phyloP scores from a whole-genome alignment of 2,329 filamentous ascomycete species.

The Fusarium sambucinum region DNA sequence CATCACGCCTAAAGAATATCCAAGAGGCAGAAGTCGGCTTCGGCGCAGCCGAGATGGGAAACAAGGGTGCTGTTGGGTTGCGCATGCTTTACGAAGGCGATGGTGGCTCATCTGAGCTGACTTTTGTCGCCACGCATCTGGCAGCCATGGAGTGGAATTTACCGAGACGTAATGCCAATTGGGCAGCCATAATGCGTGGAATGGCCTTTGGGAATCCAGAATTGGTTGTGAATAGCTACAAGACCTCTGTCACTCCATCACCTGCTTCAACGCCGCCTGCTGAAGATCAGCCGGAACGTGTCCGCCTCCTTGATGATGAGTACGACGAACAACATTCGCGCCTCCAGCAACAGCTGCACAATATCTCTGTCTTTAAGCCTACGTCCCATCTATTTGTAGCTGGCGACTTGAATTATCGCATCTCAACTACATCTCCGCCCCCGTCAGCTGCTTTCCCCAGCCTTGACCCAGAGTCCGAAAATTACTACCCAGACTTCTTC shows the following conservation, averaged over 20 bases:
- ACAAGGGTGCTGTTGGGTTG: slow-evolving; percentile 91
- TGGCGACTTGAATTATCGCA: slow-evolving; percentile 96
- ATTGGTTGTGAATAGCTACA: slow-evolving; percentile 51
- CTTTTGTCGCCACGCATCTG: slow-evolving; percentile 89
- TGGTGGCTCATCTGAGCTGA: slow-evolving; percentile 70
- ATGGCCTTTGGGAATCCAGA: slow-evolving; percentile 77
- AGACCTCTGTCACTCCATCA: slow-evolving; percentile 42
- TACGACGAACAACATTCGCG: slow-evolving; percentile 51
- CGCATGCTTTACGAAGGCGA: slow-evolving; percentile 69
- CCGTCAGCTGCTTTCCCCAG: slow-evolving; percentile 73
- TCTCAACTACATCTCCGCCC: slow-evolving; percentile 73
- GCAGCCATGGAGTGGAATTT: slow-evolving; percentile 87
- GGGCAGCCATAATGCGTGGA: slow-evolving; percentile 83
- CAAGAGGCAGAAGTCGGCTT: slow-evolving; percentile 86
- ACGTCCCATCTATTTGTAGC: slow-evolving; percentile 84
- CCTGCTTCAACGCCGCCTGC: slow-evolving; percentile 41
- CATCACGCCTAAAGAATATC: slow-evolving; percentile 71
- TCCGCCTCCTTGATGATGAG: slow-evolving; percentile 52
- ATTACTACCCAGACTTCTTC: slow-evolving; percentile 76
- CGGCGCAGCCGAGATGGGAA: slow-evolving; percentile 88
- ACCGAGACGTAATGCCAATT: slow-evolving; percentile 84
- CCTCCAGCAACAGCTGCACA: slow-evolving; percentile 62
- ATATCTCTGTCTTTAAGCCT: slow-evolving; percentile 78
- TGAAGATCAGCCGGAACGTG: slow-evolving; percentile 48
- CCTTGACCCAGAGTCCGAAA: slow-evolving; percentile 64